These are phyloP conservation scores for Xylariaceae sp. DNA, from an alignment of 2,329 filamentous ascomycete genomes.

Conservation along the genomic window DNA sequence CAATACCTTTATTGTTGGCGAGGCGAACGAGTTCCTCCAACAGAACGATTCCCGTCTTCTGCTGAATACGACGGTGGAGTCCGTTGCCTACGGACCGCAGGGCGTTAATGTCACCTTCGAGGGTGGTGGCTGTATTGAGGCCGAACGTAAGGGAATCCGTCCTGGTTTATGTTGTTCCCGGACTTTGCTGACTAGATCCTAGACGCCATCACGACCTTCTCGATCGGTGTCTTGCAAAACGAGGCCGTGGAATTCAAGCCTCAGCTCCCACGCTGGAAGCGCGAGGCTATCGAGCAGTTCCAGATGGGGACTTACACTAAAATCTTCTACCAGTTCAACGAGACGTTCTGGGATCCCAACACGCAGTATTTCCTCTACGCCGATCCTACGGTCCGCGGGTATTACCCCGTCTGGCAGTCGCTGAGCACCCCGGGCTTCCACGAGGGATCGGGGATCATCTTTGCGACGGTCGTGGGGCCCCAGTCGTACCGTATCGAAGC, in stretches of 20 bases:
- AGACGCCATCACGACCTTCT: slow-evolving; percentile 62
- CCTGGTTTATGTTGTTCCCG: not conserved
- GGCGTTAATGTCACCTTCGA: slow-evolving; percentile 51
- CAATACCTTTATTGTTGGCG: slow-evolving; percentile 52
- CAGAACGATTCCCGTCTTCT: slow-evolving; percentile 53
- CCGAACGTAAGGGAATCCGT: slow-evolving; percentile 24
- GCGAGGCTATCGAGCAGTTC: slow-evolving; percentile 58
- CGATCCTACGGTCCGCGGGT: slow-evolving; percentile 39
- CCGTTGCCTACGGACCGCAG: slow-evolving; percentile 48
- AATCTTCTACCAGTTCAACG: slow-evolving; percentile 65
- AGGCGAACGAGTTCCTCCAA: slow-evolving; percentile 54
- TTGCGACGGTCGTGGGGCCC: slow-evolving; percentile 57
- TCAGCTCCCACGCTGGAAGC: slow-evolving; percentile 59
- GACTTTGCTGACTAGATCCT: slow-evolving; percentile 19
- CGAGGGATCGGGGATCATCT: slow-evolving; percentile 59
- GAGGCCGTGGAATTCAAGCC: slow-evolving; percentile 56
- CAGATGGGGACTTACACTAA: slow-evolving; percentile 70
- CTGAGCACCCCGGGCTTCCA: slow-evolving; percentile 55
- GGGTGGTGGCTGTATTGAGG: slow-evolving; percentile 42
- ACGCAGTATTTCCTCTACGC: slow-evolving; percentile 45
- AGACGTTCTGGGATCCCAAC: slow-evolving; percentile 59
- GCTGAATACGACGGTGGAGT: slow-evolving; percentile 54
- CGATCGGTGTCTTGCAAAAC: slow-evolving; percentile 63
- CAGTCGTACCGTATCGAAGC: slow-evolving; percentile 56
- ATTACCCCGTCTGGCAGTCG: slow-evolving; percentile 60